Evolutionary conservation across 306 rosid species (phyloP), one percentile per base, ranked within the genome.

Genomic region (Glycine latifolia): DNA sequence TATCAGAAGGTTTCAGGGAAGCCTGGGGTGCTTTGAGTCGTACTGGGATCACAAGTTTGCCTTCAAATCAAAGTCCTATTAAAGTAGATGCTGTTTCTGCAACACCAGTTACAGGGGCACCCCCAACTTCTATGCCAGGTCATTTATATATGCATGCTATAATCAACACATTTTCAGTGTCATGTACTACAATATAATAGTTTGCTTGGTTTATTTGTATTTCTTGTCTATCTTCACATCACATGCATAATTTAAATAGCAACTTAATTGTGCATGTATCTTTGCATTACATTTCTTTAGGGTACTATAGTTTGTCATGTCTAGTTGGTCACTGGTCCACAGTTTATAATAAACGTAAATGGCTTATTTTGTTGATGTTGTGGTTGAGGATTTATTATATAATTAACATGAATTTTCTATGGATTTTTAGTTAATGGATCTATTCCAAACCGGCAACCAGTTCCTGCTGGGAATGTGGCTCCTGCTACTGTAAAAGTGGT

Each of bases 401-500:
- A 35, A 20, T 59, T 59, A 46, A 62, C 80, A 69, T 48, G 71
- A 49, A 7, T 79, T 79, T 69, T 81, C 55, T 58, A 12, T 88
- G 77, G 56, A 60, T 50, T 84, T 78, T 79, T 84, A 96, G 99
- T 78, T 75, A 93, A 93, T 91, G 99, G 97, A 84, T 86, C 97
- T 84, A 82, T 87, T 31, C 48, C 88, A 62, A 96, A 73, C 81
- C 92, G 97, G 60, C 98, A 91, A 83, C 79, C 94, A 60, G 76
- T 88, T 67, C 53, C 97, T 82, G 88, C 88, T 68, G 93, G 84
- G 76, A 90, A 87, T 84, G 87, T 85, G 79, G 86, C 91, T 83
- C 87, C 99, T 65, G 96, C 97, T 47, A 92, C 91, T 50, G 93
- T 96, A 35, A 96, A 96, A 96, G 97, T 96, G 92, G 99, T 93